These are phyloP conservation scores for Mortierella sp. DNA, from an alignment of 371 early-diverging fungal genomes.

Conservation along the genomic window DNA sequence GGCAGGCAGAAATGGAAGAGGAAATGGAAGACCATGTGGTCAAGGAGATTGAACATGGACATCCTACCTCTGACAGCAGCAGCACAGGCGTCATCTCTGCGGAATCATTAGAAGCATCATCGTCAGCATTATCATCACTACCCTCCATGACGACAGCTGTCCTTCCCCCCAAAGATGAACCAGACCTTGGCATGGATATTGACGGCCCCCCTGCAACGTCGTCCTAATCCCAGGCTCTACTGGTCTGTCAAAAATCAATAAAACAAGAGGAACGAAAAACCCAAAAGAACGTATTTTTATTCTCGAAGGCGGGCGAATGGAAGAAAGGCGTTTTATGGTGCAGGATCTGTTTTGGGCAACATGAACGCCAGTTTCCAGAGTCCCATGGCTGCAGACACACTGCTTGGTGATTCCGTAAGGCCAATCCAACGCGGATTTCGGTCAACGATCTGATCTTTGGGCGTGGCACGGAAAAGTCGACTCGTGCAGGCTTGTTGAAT, in stretches of 20 bases:
- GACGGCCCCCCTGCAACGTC: constrained; percentile 5
- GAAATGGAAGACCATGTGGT: constrained; percentile 49
- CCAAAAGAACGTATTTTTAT: background rate
- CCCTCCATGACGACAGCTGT: too few species aligned
- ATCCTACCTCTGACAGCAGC: background rate
- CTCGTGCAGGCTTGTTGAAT: constrained; percentile 15
- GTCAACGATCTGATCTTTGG: background rate
- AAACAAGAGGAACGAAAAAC: background rate
- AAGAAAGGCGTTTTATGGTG: background rate
- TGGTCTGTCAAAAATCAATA: constrained; percentile 2
- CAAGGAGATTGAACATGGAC: constrained; percentile 40
- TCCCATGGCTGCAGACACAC: constrained; percentile 5
- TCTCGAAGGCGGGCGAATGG: background rate
- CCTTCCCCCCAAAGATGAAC: background rate
- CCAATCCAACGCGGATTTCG: constrained; percentile 11
- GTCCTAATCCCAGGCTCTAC: background rate
- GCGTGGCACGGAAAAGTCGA: background rate
- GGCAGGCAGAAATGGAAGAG: constrained; percentile 54
- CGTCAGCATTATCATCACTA: background rate
- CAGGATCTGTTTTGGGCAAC: background rate
- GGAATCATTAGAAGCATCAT: background rate
- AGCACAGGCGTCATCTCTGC: background rate
- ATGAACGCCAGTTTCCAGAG: constrained; percentile 34
- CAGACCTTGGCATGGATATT: constrained; percentile 27
- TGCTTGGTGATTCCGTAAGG: constrained; percentile 4